Conservation (phyloP, 805 yeast genomes). For the Ogataea sp. region DNA sequence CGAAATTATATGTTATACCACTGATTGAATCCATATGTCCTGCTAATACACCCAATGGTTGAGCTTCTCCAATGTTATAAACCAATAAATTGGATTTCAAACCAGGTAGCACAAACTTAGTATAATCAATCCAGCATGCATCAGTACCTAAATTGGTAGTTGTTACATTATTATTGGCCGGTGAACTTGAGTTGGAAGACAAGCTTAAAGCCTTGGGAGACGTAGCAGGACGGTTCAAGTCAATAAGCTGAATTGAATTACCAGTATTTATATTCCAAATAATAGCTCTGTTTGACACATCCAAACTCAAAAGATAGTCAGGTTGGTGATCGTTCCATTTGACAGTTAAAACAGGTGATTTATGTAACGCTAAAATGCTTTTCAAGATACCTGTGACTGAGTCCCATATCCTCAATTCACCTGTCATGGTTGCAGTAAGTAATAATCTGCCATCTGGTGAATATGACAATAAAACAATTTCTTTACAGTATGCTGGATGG, state of each 20-base stretch:
- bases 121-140: slow-evolving; percentile 66
- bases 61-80: slow-evolving; percentile 38
- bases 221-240: slow-evolving; percentile 12
- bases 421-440: slow-evolving; percentile 58
- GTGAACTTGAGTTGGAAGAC: not conserved
- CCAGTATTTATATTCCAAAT: slow-evolving; percentile 64
- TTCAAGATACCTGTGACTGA: slow-evolving; percentile 51
- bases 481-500: slow-evolving; percentile 16
- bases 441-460: slow-evolving; percentile 55
- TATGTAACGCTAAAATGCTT: slow-evolving; percentile 45
- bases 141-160: slow-evolving; percentile 34
- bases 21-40: slow-evolving; percentile 66
- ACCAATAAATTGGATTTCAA: slow-evolving; percentile 45
- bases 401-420: slow-evolving; percentile 77
- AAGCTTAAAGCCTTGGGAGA: no score
- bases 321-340: slow-evolving; percentile 54
- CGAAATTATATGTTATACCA: slow-evolving; percentile 42
- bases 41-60: slow-evolving; percentile 40
- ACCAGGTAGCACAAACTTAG: slow-evolving; percentile 67
- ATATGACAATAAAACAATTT: slow-evolving; percentile 41
- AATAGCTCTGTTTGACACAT: slow-evolving; percentile 42
- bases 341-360: slow-evolving; percentile 44
- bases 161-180: not conserved
- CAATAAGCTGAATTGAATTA: slow-evolving; percentile 37
- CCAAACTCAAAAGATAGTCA: slow-evolving; percentile 49